Conservation (phyloP, 805 yeast genomes). For the Ogataea neopini region DNA sequence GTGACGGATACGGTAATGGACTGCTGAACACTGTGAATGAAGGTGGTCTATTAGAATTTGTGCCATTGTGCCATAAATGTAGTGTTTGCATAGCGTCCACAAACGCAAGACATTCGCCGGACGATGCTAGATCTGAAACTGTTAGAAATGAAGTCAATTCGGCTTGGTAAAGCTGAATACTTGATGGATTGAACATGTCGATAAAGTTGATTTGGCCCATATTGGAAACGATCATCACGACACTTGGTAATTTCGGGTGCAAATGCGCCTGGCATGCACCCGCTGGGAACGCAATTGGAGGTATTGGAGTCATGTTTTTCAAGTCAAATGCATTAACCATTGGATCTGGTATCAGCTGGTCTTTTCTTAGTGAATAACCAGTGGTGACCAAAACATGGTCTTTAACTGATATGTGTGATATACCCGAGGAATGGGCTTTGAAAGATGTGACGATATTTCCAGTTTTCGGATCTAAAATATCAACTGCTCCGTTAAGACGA, state of each 20-base stretch:
- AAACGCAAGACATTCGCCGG: constrained; percentile 78
- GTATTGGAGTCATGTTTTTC: constrained; percentile 63
- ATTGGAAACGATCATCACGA: constrained; percentile 69
- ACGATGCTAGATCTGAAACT: constrained; percentile 54
- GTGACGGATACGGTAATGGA: constrained; percentile 57
- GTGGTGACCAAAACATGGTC: constrained; percentile 75
- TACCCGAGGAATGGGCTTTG: constrained; percentile 57
- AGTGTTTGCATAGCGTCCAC: constrained; percentile 62
- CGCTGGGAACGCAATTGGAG: constrained; percentile 85
- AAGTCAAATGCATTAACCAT: constrained; percentile 81
- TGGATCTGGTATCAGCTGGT: constrained; percentile 66
- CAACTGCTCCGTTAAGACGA: constrained; percentile 58
- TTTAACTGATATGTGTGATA: constrained; percentile 64
- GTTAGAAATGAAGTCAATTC: constrained; percentile 50
- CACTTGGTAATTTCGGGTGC: constrained; percentile 84
- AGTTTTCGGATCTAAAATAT: constrained; percentile 59
- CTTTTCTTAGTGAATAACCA: constrained; percentile 71
- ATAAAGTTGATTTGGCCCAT: constrained; percentile 84
- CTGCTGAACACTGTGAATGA: constrained; percentile 38
- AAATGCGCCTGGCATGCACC: constrained; percentile 84
- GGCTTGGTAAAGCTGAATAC: constrained; percentile 64
- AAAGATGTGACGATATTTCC: constrained; percentile 51
- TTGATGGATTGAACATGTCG: constrained; percentile 79
- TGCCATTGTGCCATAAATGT: constrained; percentile 67
- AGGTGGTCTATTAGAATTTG: constrained; percentile 38